Evolutionary conservation across 352 stramenopile genomes (phyloP).

Genomic region (Pythium coloratum): DNA sequence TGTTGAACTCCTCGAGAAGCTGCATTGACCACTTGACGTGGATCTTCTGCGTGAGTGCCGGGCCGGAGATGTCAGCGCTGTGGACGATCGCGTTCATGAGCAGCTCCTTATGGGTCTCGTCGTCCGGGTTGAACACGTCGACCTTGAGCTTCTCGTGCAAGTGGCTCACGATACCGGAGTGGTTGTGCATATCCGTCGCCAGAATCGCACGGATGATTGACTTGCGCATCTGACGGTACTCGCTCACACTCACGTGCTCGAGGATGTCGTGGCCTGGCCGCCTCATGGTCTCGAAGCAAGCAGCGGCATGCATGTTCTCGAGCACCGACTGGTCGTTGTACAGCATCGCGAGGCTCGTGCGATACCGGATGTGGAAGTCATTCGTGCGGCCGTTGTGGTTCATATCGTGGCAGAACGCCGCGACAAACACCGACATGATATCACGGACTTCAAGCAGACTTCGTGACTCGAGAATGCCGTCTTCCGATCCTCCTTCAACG

Average conservation of each 20-base stretch:
- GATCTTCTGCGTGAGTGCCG: conserved; percentile 48
- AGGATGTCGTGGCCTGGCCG: conserved; percentile 70
- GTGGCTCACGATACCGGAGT: conserved; percentile 70
- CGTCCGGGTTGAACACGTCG: conserved; percentile 49
- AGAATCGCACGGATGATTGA: conserved; percentile 78
- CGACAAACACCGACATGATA: conserved; percentile 76
- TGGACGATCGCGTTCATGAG: conserved; percentile 80
- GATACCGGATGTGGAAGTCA: conserved; percentile 83
- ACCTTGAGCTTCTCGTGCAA: conserved; percentile 65
- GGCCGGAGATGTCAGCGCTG: conserved; percentile 77
- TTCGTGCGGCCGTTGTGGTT: conserved; percentile 89
- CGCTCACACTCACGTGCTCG: conserved; percentile 32
- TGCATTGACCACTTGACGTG: conserved; percentile 67
- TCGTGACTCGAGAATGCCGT: neutral
- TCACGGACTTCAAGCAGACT: conserved; percentile 53
- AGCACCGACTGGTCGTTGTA: conserved; percentile 90
- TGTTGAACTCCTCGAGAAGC: conserved; percentile 80
- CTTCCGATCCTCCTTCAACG: neutral
- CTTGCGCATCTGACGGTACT: conserved; percentile 65
- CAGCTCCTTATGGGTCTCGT: conserved; percentile 61
- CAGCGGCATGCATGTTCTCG: conserved; percentile 86
- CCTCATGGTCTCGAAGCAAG: conserved; percentile 81
- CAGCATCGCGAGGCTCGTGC: conserved; percentile 72
- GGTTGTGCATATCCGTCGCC: conserved; percentile 81
- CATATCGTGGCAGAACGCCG: conserved; percentile 85